Evolutionary conservation across 495 filamentous ascomycete species (phyloP).

Genomic region (Acidomyces sp.): DNA sequence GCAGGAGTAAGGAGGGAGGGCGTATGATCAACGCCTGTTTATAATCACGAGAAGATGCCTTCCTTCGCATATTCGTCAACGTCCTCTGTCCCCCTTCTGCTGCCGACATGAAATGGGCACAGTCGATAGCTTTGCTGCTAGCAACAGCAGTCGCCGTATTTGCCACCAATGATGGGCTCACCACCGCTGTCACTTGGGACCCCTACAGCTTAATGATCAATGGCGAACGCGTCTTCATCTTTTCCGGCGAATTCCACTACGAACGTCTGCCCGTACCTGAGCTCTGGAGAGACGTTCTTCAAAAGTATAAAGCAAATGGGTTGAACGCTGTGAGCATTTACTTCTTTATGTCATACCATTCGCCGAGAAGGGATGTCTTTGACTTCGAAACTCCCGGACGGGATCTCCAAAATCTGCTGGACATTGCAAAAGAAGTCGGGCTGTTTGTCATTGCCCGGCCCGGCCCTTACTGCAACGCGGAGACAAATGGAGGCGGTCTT

Average conservation of each 20-base stretch:
- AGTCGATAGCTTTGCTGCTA: no score
- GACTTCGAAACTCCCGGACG: conserved; percentile 46
- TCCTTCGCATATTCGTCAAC: no score
- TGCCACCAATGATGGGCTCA: conserved; percentile 39
- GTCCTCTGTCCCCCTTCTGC: no score
- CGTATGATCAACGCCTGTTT: no score
- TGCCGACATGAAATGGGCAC: no score
- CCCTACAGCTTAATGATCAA: conserved; percentile 45
- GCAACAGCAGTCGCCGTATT: conserved; percentile 31
- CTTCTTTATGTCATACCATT: conserved; percentile 45
- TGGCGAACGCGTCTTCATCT: conserved; percentile 43
- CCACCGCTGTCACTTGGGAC: conserved; percentile 43
- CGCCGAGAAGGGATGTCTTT: conserved; percentile 33
- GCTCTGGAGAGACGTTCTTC: conserved; percentile 47
- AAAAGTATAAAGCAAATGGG: conserved; percentile 48
- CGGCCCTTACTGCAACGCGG: conserved; percentile 47
- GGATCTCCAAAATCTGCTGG: conserved; percentile 40
- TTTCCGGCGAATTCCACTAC: conserved; percentile 48
- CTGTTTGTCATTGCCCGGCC: conserved; percentile 46
- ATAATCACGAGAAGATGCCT: no score
- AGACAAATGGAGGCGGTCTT: conserved; percentile 40
- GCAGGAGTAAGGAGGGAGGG: no score
- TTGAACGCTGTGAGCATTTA: conserved; percentile 46
- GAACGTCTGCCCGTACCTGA: conserved; percentile 44
- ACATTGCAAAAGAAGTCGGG: conserved; percentile 43